phyloP scores from a whole-genome alignment of 495 filamentous ascomycete genomes.

The Tuber magnatum region DNA sequence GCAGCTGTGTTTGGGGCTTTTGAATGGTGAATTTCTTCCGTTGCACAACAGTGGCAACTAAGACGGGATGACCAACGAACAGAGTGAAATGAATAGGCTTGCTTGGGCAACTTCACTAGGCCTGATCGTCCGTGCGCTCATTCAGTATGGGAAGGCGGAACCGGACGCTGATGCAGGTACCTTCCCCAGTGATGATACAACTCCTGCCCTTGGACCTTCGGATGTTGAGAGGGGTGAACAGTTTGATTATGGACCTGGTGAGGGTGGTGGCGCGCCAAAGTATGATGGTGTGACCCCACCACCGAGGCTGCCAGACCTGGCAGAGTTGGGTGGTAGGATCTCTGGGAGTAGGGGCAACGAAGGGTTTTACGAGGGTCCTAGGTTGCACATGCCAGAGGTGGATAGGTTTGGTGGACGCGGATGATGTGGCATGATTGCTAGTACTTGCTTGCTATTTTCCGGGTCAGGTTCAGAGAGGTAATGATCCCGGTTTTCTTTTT shows the following conservation, averaged over 20 bases:
- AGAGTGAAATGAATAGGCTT: conserved; percentile 18
- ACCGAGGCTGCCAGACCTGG: neutral
- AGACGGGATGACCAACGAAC: neutral
- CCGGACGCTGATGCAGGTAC: conserved; percentile 27
- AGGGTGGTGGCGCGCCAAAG: neutral
- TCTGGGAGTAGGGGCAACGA: neutral
- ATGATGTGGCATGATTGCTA: neutral
- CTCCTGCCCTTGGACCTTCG: neutral
- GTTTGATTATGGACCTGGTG: neutral
- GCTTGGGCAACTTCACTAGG: conserved; percentile 35
- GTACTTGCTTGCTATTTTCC: neutral
- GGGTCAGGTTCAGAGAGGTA: neutral
- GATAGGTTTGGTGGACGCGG: neutral
- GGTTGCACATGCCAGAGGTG: neutral
- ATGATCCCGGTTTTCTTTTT: neutral
- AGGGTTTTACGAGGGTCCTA: neutral
- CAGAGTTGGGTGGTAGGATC: neutral
- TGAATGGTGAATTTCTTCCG: conserved; percentile 28
- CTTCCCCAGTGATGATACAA: neutral
- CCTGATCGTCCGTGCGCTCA: conserved; percentile 36
- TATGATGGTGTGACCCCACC: neutral
- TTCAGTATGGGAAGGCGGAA: conserved; percentile 35
- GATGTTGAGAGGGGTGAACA: conserved; percentile 4
- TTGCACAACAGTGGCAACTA: neutral
- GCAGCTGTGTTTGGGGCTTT: conserved; percentile 38